Base-by-base conservation (phyloP, 495 filamentous ascomycete species). In the Lentithecium fluviatile region DNA sequence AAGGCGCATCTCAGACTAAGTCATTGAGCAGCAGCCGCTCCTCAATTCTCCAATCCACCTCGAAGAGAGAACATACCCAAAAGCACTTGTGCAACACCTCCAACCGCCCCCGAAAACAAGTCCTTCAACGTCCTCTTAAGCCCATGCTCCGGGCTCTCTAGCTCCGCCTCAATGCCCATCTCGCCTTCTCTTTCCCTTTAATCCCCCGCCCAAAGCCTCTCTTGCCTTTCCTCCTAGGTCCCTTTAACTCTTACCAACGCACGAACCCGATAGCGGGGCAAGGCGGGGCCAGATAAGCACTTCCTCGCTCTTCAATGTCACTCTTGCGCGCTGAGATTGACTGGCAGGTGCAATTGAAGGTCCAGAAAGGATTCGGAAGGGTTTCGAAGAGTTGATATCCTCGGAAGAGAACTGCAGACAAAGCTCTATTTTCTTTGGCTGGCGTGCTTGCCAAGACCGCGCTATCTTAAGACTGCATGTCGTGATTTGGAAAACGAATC, bases 11-110 rank as follows among this genome's bases (percentile, higher is more conserved):
- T n/a, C 36, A 38, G 36, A 38, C 36, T 38, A 15, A 38, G 15
- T 38, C 36, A 15, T 38, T 38, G 8, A 38, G n/a, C n/a, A n/a
- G n/a, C n/a, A n/a, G n/a, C n/a, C n/a, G n/a, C n/a, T n/a, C n/a
- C n/a, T n/a, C n/a, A n/a, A n/a, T n/a, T n/a, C n/a, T n/a, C n/a
- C n/a, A n/a, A n/a, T n/a, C n/a, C n/a, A n/a, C n/a, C n/a, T 19
- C 19, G 50, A 45, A 38, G 19, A 13, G 21, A 25, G 15, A 43
- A 82, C 88, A 74, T 76, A 97, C 94, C 94, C 63, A 97, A 81
- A 57, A 99, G 76, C 37, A 99, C 94, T 74, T 97, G 95, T 21
- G 95, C 93, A 65, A 96, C 81, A 56, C 94, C 94, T 60, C 94
- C 94, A 11, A 83, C 88, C 58, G 95, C 94, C 54, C 94, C 94